These are phyloP conservation scores for Aegilops bicornis DNA, from an alignment of 176 grass and related monocot species.

Conservation along the genomic window DNA sequence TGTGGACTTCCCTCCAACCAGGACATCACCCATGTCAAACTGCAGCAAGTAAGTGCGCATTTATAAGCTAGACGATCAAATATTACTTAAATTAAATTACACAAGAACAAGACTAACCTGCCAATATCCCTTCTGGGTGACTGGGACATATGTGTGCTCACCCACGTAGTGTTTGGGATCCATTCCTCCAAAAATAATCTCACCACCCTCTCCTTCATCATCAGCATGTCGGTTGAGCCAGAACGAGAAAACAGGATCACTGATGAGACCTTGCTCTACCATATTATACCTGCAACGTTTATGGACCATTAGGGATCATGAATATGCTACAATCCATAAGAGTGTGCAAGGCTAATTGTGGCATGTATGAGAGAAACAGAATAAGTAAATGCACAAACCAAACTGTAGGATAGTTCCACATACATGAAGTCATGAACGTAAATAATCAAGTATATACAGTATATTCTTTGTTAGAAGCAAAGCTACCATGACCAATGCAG, in stretches of 20 bases:
- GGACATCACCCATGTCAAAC: slow-evolving; percentile 90
- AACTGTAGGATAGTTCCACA: background rate
- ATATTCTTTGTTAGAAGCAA: background rate
- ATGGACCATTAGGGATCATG: slow-evolving; percentile 11
- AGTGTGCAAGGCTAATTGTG: background rate
- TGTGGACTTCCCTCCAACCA: slow-evolving; percentile 72
- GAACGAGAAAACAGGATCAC: slow-evolving; percentile 91
- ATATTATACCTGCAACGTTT: slow-evolving; percentile 73
- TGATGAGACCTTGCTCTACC: slow-evolving; percentile 71
- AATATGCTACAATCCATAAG: background rate
- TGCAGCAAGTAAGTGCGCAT: slow-evolving; percentile 25
- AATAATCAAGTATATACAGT: background rate
- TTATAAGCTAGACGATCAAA: background rate
- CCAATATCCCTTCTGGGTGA: slow-evolving; percentile 95
- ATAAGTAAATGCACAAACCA: background rate
- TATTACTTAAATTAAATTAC: background rate
- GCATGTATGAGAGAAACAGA: background rate
- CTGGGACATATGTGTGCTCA: slow-evolving; percentile 79
- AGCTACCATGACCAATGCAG: background rate
- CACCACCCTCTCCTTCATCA: slow-evolving; percentile 79
- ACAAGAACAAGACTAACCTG: slow-evolving; percentile 54
- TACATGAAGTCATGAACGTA: background rate
- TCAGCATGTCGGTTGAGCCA: slow-evolving; percentile 85
- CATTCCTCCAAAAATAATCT: slow-evolving; percentile 92
- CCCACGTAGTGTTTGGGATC: slow-evolving; percentile 79